A percentile compares a stretch with the other conserved stretches of the same genome.
Conservation (phyloP, 495 filamentous ascomycete species). For the Elaphomyces granulatus region DNA sequence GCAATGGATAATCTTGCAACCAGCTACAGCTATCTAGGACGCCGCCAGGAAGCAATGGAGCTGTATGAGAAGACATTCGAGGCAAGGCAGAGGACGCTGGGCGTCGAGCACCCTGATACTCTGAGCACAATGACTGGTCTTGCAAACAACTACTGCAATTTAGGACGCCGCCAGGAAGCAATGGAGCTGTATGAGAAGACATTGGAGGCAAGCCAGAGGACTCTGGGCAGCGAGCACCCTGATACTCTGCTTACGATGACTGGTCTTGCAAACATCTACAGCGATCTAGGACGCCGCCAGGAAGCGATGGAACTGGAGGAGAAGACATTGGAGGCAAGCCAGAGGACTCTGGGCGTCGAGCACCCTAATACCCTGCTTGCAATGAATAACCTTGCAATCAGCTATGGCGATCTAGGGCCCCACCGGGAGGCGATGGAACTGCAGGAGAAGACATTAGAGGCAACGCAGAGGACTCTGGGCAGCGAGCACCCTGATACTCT, state of each 20-base stretch:
- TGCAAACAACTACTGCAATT: constrained; percentile 1
- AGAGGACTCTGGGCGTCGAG: constrained; percentile 2
- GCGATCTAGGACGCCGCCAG: background rate
- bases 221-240: background rate
- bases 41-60: constrained; percentile 17
- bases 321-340: constrained; percentile 5
- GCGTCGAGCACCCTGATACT: constrained; percentile 4
- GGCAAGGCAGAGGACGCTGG: constrained; percentile 14
- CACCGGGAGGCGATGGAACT: constrained; percentile 5
- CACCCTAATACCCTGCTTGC: constrained; percentile 3
- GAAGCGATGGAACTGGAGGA: constrained; percentile 5
- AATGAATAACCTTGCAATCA: constrained; percentile 1
- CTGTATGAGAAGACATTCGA: constrained; percentile 10
- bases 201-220: constrained; percentile 4
- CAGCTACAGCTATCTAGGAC: constrained; percentile 9
- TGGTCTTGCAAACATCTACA: constrained; percentile 2
- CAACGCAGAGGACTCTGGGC: constrained; percentile 4
- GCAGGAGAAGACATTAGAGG: constrained; percentile 3
- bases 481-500: constrained; percentile 1
- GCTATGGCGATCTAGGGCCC: constrained; percentile 2
- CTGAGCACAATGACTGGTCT: background rate
- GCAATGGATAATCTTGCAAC: constrained; percentile 2
- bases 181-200: constrained; percentile 5
- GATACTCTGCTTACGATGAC: constrained; percentile 5
- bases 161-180: constrained; percentile 2